Conservation (phyloP, 2,329 filamentous ascomycete genomes). For the Neofusicoccum parvum region DNA sequence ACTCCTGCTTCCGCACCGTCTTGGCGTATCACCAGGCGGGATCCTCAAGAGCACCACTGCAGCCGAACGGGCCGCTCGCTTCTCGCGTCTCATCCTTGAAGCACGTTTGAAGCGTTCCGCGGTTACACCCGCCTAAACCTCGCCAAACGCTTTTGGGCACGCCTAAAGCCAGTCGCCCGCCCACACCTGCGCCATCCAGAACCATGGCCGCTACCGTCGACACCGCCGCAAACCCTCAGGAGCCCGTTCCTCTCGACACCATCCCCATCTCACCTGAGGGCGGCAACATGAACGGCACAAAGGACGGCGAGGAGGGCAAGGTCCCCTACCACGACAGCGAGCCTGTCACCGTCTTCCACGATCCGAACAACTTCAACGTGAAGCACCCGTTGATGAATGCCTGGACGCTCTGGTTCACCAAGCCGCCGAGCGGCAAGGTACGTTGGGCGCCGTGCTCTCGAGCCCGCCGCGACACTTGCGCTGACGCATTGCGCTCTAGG, state of each 20-base stretch:
- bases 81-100: conserved; percentile 17
- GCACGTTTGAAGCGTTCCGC: conserved; percentile 20
- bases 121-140: conserved; percentile 18
- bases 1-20: background rate
- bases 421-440: conserved; percentile 94
- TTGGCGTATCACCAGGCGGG: conserved; percentile 7
- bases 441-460: conserved; percentile 26
- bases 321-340: conserved; percentile 53
- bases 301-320: conserved; percentile 40
- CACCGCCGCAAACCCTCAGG: conserved; percentile 41
- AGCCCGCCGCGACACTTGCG: background rate
- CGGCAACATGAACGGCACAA: conserved; percentile 47
- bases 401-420: conserved; percentile 99
- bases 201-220: conserved; percentile 18
- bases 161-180: conserved; percentile 11
- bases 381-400: conserved; percentile 97
- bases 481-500: conserved; percentile 53
- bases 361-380: conserved; percentile 98
- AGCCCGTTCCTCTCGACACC: conserved; percentile 57
- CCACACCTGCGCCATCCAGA: conserved; percentile 5
- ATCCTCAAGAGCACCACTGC: background rate
- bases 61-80: conserved; percentile 11
- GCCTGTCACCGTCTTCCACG: conserved; percentile 92
- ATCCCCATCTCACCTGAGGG: conserved; percentile 58
- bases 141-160: conserved; percentile 19